These are phyloP conservation scores for Daldinia caldariorum DNA, from an alignment of 495 filamentous ascomycete genomes.

Conservation along the genomic window DNA sequence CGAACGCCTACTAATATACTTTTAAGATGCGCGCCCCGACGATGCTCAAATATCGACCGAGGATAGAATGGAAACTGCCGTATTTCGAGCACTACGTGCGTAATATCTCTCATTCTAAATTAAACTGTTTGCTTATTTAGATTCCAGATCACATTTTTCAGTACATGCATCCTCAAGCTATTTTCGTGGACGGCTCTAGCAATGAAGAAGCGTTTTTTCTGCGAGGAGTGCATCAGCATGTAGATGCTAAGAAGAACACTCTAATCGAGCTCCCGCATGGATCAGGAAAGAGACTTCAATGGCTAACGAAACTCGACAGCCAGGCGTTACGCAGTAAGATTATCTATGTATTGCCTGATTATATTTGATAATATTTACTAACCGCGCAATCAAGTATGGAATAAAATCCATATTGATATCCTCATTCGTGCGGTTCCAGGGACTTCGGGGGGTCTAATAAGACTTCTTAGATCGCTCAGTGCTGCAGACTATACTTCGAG, in stretches of 20 bases:
- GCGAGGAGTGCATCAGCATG: slow-evolving; percentile 59
- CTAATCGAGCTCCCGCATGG: slow-evolving; percentile 74
- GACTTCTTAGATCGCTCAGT: slow-evolving; percentile 76
- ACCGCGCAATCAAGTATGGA: slow-evolving; percentile 69
- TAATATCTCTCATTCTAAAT: slow-evolving; percentile 5
- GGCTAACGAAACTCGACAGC: slow-evolving; percentile 80
- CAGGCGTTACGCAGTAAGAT: slow-evolving; percentile 70
- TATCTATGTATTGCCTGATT: not conserved
- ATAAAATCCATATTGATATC: slow-evolving; percentile 76
- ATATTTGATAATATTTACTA: slow-evolving; percentile 32
- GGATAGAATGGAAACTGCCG: slow-evolving; percentile 57
- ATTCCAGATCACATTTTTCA: slow-evolving; percentile 58
- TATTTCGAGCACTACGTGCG: slow-evolving; percentile 55
- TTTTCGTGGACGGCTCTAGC: slow-evolving; percentile 62
- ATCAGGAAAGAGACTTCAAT: slow-evolving; percentile 68
- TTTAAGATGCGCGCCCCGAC: slow-evolving; percentile 65
- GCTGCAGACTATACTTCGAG: slow-evolving; percentile 76
- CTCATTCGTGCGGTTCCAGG: slow-evolving; percentile 75
- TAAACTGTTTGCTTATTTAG: slow-evolving; percentile 16
- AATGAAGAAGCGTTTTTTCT: slow-evolving; percentile 65
- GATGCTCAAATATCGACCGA: slow-evolving; percentile 60
- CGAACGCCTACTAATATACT: slow-evolving; percentile 17
- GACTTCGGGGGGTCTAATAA: slow-evolving; percentile 74
- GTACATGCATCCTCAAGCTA: slow-evolving; percentile 67
- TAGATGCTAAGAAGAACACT: slow-evolving; percentile 54